Evolutionary conservation across 2,329 filamentous ascomycete species (phyloP).

Genomic region (Sclerotinia spermophila): DNA sequence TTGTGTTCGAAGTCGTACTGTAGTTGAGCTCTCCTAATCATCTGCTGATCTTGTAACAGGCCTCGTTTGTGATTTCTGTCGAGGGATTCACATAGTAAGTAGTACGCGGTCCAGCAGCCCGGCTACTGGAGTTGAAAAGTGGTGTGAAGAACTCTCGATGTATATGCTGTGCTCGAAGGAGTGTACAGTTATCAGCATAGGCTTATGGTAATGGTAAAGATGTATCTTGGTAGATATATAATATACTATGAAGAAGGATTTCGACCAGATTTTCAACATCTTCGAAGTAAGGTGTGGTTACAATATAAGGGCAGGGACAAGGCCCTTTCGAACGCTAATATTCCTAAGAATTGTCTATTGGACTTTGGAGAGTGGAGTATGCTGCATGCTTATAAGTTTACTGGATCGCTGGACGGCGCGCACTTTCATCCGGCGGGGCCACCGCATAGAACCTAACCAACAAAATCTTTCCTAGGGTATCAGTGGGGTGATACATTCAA

Average conservation of each 20-base stretch:
- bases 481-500: neutral
- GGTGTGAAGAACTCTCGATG: neutral
- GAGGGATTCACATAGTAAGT: neutral
- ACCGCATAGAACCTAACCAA: constrained; percentile 9
- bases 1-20: neutral
- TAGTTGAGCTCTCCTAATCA: neutral
- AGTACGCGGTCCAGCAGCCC: neutral
- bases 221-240: neutral
- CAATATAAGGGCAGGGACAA: constrained; percentile 9
- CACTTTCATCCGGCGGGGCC: constrained; percentile 4
- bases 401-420: neutral
- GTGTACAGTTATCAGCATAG: neutral
- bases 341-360: neutral
- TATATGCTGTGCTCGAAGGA: neutral
- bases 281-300: constrained; percentile 7
- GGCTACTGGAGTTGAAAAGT: neutral
- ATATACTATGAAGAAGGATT: neutral
- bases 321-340: neutral
- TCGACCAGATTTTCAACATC: neutral
- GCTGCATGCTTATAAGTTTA: neutral
- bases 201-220: neutral
- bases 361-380: constrained; percentile 1
- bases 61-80: neutral
- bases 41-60: neutral
- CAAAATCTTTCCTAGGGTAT: neutral